Evolutionary conservation across 805 yeast species (phyloP), one percentile per base, ranked within the genome.

Genomic region (Lipomyces orientalis): DNA sequence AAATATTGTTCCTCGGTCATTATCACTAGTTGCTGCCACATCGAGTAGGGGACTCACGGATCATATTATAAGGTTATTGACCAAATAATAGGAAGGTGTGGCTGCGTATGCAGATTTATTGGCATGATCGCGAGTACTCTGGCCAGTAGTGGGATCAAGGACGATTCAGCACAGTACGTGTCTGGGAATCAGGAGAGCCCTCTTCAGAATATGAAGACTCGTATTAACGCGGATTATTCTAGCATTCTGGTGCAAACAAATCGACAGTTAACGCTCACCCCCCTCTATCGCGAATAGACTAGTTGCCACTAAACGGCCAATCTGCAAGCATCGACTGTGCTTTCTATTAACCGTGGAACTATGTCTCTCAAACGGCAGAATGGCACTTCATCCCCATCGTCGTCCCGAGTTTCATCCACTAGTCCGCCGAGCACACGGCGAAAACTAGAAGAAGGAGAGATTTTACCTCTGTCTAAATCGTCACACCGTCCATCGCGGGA

Each of bases 311-410:
- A 22, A 7, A 43, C 22, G 0, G 16, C 43, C 43, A 12, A 12
- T 25, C 43, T 12, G 43, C 43, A 1, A 37, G 43, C 43, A 43
- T 5, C 49, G n/a, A n/a, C 4, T 43, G 31, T 31, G n/a, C 16
- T 31, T 54, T 31, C 9, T 31, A 54, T 16, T 22, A 16, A 12
- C 6, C 4, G 19, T 16, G 8, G n/a, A 8, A n/a, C 34, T 10
- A 54, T 54, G 56, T 54, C 56, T 54, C 56, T 25, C 34, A 54
- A 54, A 54, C 56, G 56, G 34, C 56, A 54, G 33, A 31, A 25
- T 54, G 16, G 34, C 22, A 25, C 56, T 54, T 16, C 34, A 19
- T 29, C 34, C 8, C 56, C 31, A 14, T 54, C 56, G 16, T 54
- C 56, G 7, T 31, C 59, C 43, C 39, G n/a, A 6, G 10, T 52